A percentile compares a stretch with the other conserved stretches of the same genome.
Evolutionary conservation across 2,329 filamentous ascomycete genomes (phyloP).

Genomic region (Aureobasidium sp.): DNA sequence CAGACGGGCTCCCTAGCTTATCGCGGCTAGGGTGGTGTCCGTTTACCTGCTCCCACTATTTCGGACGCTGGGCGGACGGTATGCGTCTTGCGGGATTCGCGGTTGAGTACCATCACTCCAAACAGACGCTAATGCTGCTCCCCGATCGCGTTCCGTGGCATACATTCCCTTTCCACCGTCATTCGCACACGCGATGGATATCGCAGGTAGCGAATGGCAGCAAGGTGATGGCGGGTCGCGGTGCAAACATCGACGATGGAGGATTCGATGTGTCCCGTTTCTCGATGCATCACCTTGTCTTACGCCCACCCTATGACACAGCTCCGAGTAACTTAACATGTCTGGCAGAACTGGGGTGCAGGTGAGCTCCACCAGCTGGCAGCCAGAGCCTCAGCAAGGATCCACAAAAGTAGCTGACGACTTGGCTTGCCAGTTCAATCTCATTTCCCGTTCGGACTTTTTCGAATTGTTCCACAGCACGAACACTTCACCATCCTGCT

Average conservation of each 20-base stretch:
- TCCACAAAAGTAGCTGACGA: constrained; percentile 3
- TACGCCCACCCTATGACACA: constrained; percentile 1
- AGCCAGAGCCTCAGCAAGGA: constrained; percentile 3
- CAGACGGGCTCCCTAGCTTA: constrained; percentile 5
- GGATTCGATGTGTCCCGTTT: constrained; percentile 1
- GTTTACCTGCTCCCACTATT: not conserved
- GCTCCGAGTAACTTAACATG: not conserved
- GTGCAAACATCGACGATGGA: constrained; percentile 10
- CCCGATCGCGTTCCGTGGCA: constrained; percentile 1
- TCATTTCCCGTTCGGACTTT: constrained; percentile 15
- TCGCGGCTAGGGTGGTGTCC: constrained; percentile 12
- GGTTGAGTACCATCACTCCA: not conserved
- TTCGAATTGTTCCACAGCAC: constrained; percentile 6
- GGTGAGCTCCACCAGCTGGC: not conserved
- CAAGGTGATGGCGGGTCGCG: not conserved
- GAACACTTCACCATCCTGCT: not conserved
- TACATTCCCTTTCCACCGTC: not conserved
- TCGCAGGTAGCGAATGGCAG: not conserved
- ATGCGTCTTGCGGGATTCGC: constrained; percentile 5
- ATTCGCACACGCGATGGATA: not conserved
- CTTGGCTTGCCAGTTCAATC: constrained; percentile 2
- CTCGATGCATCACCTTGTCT: constrained; percentile 9
- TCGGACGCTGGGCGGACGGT: not conserved
- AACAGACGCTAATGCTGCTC: constrained; percentile 2
- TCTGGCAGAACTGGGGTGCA: constrained; percentile 12